Conservation (phyloP, 169 alveolate species). For the Toxoplasma gondii region DNA sequence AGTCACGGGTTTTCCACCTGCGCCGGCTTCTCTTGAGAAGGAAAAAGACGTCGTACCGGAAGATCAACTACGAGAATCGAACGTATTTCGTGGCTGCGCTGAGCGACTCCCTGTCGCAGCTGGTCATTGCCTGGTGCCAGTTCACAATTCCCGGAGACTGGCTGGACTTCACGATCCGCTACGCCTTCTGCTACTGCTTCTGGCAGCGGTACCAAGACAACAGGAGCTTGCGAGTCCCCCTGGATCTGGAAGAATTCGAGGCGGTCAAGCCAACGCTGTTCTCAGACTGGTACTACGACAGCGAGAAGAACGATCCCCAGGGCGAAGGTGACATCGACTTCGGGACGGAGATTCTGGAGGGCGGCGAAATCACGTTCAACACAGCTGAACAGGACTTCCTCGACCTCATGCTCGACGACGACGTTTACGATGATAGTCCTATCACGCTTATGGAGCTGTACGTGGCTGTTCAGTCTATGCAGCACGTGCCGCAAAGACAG, state of each 20-base stretch:
- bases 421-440: constrained; percentile 69
- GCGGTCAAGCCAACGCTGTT: constrained; percentile 61
- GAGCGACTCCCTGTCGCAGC: constrained; percentile 67
- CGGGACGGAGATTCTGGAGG: not conserved
- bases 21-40: constrained; percentile 59
- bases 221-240: constrained; percentile 60
- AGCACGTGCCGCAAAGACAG: constrained; percentile 61
- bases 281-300: constrained; percentile 62
- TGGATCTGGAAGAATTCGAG: constrained; percentile 69
- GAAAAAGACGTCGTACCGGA: constrained; percentile 56
- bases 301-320: constrained; percentile 16
- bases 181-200: constrained; percentile 71
- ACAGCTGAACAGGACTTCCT: constrained; percentile 58
- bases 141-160: constrained; percentile 71
- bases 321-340: constrained; percentile 46
- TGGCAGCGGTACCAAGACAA: constrained; percentile 71
- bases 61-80: constrained; percentile 67
- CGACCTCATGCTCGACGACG: constrained; percentile 65
- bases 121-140: constrained; percentile 69
- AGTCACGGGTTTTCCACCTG: constrained; percentile 63
- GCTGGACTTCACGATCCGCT: constrained; percentile 72
- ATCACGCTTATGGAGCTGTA: constrained; percentile 70
- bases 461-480: constrained; percentile 72
- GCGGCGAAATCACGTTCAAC: constrained; percentile 43
- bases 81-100: constrained; percentile 67